These are phyloP conservation scores for Cyberlindnera suaveolens DNA, from an alignment of 805 yeast species.

Conservation along the genomic window DNA sequence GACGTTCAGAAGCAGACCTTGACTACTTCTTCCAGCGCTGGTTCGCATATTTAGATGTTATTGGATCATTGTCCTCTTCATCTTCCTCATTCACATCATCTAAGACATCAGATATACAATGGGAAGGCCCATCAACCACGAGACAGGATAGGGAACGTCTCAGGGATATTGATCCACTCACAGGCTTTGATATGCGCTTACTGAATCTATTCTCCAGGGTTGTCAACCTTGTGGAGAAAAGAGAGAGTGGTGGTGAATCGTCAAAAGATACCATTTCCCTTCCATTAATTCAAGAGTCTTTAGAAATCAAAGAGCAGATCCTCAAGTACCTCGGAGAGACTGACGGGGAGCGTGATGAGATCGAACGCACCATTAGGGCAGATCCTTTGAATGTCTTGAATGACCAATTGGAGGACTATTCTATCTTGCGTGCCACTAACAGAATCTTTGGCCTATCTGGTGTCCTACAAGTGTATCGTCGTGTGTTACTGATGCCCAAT, in stretches of 20 bases:
- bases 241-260: constrained; percentile 7
- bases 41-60: constrained; percentile 62
- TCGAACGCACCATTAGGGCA: constrained; percentile 8
- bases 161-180: constrained; percentile 50
- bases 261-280: constrained; percentile 10
- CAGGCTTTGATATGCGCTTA: constrained; percentile 61
- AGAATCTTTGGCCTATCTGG: constrained; percentile 48
- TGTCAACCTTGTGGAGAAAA: constrained; percentile 31
- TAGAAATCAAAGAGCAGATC: constrained; percentile 33
- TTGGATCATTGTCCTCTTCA: constrained; percentile 57
- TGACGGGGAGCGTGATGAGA: constrained; percentile 24
- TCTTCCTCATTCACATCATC: constrained; percentile 23
- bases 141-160: constrained; percentile 18
- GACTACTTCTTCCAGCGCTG: constrained; percentile 56
- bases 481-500: constrained; percentile 47
- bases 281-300: constrained; percentile 25
- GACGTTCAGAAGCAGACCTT: constrained; percentile 15
- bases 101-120: constrained; percentile 22
- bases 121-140: constrained; percentile 12
- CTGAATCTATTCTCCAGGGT: constrained; percentile 53
- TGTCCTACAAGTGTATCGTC: constrained; percentile 47
- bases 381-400: constrained; percentile 7
- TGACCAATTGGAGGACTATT: constrained; percentile 13
- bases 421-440: constrained; percentile 40
- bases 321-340: constrained; percentile 19